Conservation (phyloP, 2,329 filamentous ascomycete species). For the Penicillium griseofulvum region DNA sequence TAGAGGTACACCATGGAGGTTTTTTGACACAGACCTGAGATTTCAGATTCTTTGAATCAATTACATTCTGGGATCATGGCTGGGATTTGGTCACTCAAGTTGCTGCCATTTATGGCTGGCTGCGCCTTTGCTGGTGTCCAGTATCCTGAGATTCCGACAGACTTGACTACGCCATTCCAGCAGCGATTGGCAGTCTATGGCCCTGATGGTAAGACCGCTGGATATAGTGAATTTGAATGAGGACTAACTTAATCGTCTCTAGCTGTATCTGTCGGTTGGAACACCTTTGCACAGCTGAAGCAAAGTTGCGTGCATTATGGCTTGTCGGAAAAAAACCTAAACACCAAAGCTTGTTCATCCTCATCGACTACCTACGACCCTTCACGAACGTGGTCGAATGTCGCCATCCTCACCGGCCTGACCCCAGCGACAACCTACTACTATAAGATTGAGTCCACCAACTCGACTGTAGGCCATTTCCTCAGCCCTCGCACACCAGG, state of each 20-base stretch:
- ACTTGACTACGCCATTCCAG: slow-evolving; percentile 55
- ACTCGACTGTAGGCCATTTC: slow-evolving; percentile 55
- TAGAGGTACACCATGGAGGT: neutral
- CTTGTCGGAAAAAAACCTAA: slow-evolving; percentile 41
- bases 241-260: neutral
- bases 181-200: slow-evolving; percentile 54
- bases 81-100: slow-evolving; percentile 9
- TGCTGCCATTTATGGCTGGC: slow-evolving; percentile 17
- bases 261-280: slow-evolving; percentile 58
- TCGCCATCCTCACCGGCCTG: slow-evolving; percentile 48
- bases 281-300: slow-evolving; percentile 51
- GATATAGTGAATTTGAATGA: neutral
- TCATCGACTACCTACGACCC: slow-evolving; percentile 52
- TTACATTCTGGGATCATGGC: slow-evolving; percentile 9
- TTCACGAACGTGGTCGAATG: slow-evolving; percentile 55
- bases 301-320: slow-evolving; percentile 55
- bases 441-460: slow-evolving; percentile 58
- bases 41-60: neutral
- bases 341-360: slow-evolving; percentile 45
- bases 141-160: slow-evolving; percentile 49
- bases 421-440: slow-evolving; percentile 57
- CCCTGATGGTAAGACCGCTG: slow-evolving; percentile 44
- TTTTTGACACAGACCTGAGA: neutral
- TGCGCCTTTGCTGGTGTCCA: slow-evolving; percentile 30
- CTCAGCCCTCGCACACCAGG: slow-evolving; percentile 54